Conservation (phyloP, 2,329 filamentous ascomycete genomes). For the Anisogramma anomala region DNA sequence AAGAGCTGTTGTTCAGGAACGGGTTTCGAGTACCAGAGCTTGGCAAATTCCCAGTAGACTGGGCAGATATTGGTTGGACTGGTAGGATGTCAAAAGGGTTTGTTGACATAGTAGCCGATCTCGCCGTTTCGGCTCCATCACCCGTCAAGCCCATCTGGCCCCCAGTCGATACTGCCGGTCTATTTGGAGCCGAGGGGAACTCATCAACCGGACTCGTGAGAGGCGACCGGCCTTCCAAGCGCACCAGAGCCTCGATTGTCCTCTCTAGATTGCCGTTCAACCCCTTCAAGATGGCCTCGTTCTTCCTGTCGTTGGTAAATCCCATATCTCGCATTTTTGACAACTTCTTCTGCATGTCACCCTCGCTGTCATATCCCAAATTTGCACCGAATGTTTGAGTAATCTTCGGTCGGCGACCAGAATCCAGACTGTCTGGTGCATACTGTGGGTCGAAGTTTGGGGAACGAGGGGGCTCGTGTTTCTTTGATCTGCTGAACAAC, state of each 20-base stretch:
- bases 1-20: conserved; percentile 54
- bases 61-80: conserved; percentile 49
- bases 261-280: conserved; percentile 76
- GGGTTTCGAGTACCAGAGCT: conserved; percentile 47
- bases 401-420: conserved; percentile 39
- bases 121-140: conserved; percentile 12
- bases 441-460: conserved; percentile 7
- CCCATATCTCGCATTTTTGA: conserved; percentile 77
- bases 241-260: conserved; percentile 72
- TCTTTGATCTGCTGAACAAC: conserved; percentile 48
- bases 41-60: conserved; percentile 51
- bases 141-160: conserved; percentile 19
- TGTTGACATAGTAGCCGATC: conserved; percentile 30
- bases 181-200: conserved; percentile 5
- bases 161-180: conserved; percentile 31
- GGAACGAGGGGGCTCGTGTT: conserved; percentile 29
- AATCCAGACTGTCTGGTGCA: conserved; percentile 17
- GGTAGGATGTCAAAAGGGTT: conserved; percentile 57
- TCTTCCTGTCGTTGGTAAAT: conserved; percentile 72
- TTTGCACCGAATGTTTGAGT: conserved; percentile 60
- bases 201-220: conserved; percentile 9
- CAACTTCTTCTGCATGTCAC: conserved; percentile 66
- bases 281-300: conserved; percentile 68
- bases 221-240: conserved; percentile 52
- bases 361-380: conserved; percentile 38